Evolutionary conservation across 2,329 filamentous ascomycete genomes (phyloP).

Genomic region (Davidsoniella neocaledoniae): DNA sequence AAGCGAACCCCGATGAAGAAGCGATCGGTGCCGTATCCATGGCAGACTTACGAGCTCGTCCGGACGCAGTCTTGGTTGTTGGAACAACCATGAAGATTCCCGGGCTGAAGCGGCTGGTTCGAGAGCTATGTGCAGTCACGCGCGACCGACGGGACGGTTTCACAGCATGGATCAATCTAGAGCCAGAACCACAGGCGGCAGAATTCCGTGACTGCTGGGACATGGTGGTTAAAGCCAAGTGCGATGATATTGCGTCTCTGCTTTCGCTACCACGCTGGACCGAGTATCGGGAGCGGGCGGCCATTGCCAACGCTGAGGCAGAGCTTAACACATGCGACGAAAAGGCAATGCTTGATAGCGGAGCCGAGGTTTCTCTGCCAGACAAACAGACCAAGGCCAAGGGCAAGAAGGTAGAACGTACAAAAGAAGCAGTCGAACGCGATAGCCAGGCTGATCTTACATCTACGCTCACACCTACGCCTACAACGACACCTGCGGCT

Average conservation of each 20-base stretch:
- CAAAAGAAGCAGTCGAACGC: slow-evolving; percentile 38
- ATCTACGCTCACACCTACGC: not conserved
- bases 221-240: slow-evolving; percentile 69
- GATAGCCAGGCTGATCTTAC: slow-evolving; percentile 30
- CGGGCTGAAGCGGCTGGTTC: slow-evolving; percentile 74
- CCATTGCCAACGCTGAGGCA: slow-evolving; percentile 27
- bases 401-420: slow-evolving; percentile 17
- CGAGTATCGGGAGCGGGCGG: slow-evolving; percentile 14
- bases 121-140: slow-evolving; percentile 80
- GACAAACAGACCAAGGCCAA: slow-evolving; percentile 14
- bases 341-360: slow-evolving; percentile 23
- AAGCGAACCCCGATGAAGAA: slow-evolving; percentile 90
- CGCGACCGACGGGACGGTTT: slow-evolving; percentile 67
- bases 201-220: slow-evolving; percentile 93
- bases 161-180: slow-evolving; percentile 88
- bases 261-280: slow-evolving; percentile 47
- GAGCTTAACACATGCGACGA: slow-evolving; percentile 19
- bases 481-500: not conserved
- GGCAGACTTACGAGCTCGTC: slow-evolving; percentile 68
- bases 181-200: slow-evolving; percentile 61
- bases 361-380: slow-evolving; percentile 17
- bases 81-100: slow-evolving; percentile 93
- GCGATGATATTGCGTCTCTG: slow-evolving; percentile 69
- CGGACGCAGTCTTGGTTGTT: slow-evolving; percentile 85
- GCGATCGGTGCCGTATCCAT: slow-evolving; percentile 84